Evolutionary conservation across 805 yeast genomes (phyloP).

Genomic region (Yamadazyma sp.): DNA sequence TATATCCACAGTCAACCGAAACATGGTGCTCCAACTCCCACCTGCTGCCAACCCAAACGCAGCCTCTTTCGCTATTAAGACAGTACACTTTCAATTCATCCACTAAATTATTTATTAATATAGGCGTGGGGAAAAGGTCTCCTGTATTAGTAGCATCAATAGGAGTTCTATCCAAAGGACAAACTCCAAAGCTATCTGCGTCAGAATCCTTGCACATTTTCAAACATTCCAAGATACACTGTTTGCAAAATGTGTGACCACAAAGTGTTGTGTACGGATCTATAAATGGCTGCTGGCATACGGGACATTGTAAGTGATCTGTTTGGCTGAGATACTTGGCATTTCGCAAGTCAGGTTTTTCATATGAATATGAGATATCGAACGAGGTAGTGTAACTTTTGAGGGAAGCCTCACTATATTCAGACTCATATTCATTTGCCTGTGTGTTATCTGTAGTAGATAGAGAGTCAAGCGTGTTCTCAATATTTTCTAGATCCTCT

Average conservation of each 20-base stretch:
- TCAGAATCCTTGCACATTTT: conserved; percentile 30
- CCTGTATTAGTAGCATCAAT: conserved; percentile 32
- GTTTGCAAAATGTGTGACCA: conserved; percentile 66
- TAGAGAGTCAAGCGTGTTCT: conserved; percentile 1
- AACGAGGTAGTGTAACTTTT: conserved; percentile 3
- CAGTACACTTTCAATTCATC: conserved; percentile 62
- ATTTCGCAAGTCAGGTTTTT: conserved; percentile 31
- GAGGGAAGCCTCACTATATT: conserved; percentile 2
- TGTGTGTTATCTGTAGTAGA: neutral
- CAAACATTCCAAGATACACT: conserved; percentile 50
- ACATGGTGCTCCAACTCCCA: conserved; percentile 59
- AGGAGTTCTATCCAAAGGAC: conserved; percentile 64
- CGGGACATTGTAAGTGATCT: conserved; percentile 51
- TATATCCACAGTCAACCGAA: conserved; percentile 30
- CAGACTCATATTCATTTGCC: neutral
- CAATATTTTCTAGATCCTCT: conserved; percentile 8
- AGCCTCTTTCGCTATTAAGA: conserved; percentile 52
- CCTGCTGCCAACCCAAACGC: conserved; percentile 55
- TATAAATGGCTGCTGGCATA: conserved; percentile 65
- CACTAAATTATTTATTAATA: conserved; percentile 55
- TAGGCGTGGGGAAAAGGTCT: conserved; percentile 50
- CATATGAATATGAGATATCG: conserved; percentile 8
- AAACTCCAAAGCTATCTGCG: conserved; percentile 22
- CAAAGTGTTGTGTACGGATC: conserved; percentile 63
- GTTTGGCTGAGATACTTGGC: conserved; percentile 29